Evolutionary conservation across 1,284 basidiomycete genomes (phyloP).

Genomic region (Grifola frondosa): DNA sequence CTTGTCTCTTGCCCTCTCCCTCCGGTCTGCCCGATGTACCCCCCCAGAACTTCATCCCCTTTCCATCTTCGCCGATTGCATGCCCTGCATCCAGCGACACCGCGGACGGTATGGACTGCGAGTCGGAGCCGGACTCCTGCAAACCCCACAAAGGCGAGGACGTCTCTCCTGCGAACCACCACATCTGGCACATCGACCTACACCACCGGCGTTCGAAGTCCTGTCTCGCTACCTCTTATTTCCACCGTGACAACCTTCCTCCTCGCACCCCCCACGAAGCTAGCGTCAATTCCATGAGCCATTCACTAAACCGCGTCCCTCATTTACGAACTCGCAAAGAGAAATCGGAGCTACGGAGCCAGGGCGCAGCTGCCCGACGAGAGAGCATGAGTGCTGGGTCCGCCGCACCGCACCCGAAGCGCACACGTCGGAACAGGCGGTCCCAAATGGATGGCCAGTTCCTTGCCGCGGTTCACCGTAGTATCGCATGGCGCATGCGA

Average conservation of each 20-base stretch:
- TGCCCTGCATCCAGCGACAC: constrained; percentile 13
- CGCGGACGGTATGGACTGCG: constrained; percentile 2
- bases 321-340: constrained; percentile 3
- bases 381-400: constrained; percentile 22
- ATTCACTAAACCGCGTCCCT: neutral
- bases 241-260: constrained; percentile 13
- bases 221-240: constrained; percentile 24
- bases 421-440: constrained; percentile 35
- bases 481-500: constrained; percentile 30
- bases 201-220: constrained; percentile 24
- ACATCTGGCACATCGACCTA: constrained; percentile 21
- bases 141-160: constrained; percentile 2
- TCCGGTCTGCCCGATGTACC: constrained; percentile 9
- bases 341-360: neutral
- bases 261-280: neutral
- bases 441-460: constrained; percentile 40
- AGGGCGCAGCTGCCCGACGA: constrained; percentile 12
- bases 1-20: constrained; percentile 4
- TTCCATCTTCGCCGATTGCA: constrained; percentile 29
- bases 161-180: constrained; percentile 5
- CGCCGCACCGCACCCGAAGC: constrained; percentile 26
- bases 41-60: constrained; percentile 23
- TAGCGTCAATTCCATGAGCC: neutral
- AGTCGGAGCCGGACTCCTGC: constrained; percentile 3
- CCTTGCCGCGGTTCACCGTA: constrained; percentile 41